Percentiles rank a stretch among this genome's conserved stretches.
phyloP scores from a whole-genome alignment of 345 rosid genomes.

The Rhodomyrtus tomentosa region DNA sequence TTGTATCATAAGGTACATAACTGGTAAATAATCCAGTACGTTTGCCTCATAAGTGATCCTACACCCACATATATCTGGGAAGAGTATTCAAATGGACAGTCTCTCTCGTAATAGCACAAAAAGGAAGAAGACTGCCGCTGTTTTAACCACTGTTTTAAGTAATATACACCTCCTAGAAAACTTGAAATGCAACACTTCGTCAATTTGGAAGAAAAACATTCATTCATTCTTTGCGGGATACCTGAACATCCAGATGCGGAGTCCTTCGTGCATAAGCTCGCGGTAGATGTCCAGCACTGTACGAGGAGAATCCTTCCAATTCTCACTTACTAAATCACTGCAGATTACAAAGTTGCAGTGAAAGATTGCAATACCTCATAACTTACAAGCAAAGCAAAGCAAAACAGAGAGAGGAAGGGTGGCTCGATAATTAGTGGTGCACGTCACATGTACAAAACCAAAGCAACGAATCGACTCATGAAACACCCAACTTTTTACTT shows the following conservation, averaged over 20 bases:
- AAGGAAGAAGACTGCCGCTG: background rate
- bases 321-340: constrained; percentile 30
- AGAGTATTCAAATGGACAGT: background rate
- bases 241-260: constrained; percentile 96
- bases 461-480: background rate
- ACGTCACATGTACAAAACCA: background rate
- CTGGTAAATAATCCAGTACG: background rate
- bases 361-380: background rate
- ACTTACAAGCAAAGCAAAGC: background rate
- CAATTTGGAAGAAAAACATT: background rate
- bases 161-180: background rate
- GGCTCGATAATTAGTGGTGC: background rate
- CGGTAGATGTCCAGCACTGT: constrained; percentile 71
- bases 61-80: background rate
- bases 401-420: background rate
- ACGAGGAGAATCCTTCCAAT: constrained; percentile 65
- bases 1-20: background rate
- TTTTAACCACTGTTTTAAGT: background rate
- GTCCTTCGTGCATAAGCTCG: constrained; percentile 65
- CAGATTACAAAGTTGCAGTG: background rate
- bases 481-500: background rate
- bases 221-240: constrained; percentile 5
- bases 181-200: background rate
- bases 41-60: background rate
- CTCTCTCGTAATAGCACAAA: background rate